Evolutionary conservation across 2,329 filamentous ascomycete genomes (phyloP), one percentile per base, ranked within the genome.

Genomic region (Fusarium buxicola): DNA sequence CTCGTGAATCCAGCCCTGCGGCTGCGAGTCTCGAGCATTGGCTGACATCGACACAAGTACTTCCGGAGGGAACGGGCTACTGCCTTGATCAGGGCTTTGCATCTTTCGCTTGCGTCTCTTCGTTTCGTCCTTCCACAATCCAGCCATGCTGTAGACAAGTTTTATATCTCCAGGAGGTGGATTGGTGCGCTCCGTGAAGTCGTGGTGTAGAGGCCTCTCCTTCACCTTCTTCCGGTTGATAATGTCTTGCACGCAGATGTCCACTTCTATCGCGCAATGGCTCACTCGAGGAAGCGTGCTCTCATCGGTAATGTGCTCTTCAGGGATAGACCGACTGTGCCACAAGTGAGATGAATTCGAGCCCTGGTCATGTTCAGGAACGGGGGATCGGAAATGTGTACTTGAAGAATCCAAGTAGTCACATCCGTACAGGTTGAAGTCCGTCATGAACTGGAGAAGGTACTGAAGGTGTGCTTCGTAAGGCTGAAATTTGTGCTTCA

Each of bases 361-460:
- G 7, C 87, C 79, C 18, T 89, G 83, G n/a, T 88, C 80, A 69
- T 86, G 87, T 8, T 84, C 79, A 0, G 94, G 94, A 2, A 97
- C 81, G 0, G 93, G 93, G 3, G 82, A 81, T 51, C 95, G 87
- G 72, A 97, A 97, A 25, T 79, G 82, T 2, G 89, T 86, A 62
- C 87, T 91, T 9, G 81, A 81, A 45, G 88, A 90, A 56, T 94
- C 86, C 64, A 98, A 87, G 70, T 94, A 96, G 53, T 88, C 89
- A 73, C 95, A 99, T 7, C 96, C 96, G 74, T 96, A 98, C 66
- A 99, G 81, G 73, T 97, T 99, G 81, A 96, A 99, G 75, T 99
- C 96, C 64, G 90, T 91, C 95, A 99, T 98, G 86, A 96, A 99
- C 77, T 99, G 96, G 9, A 95, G 83, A 8, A 97, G 79, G 74